Base-by-base conservation (phyloP, 768 basidiomycete genomes). In the Phaeotremella fagi region DNA sequence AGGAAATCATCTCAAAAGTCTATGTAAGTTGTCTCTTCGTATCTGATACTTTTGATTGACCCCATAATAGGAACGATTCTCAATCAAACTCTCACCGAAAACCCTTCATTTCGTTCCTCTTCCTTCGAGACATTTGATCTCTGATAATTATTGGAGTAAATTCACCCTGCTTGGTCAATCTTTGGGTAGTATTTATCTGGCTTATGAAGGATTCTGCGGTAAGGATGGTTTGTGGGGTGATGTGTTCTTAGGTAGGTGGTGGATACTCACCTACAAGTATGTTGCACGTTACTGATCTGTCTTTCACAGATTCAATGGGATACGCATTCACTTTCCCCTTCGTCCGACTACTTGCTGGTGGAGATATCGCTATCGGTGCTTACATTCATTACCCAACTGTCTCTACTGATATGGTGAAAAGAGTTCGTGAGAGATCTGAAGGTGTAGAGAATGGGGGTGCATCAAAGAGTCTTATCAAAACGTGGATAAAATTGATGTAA, bases 351-450 rank as follows among this genome's bases (percentile, higher is more conserved):
- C 66, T 94, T 1, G 80, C 82, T 15, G 74, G 75, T 0, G 25
- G 54, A 18, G 55, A 78, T 15, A 79, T 89, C 35, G 84, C 87
- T 2, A 80, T 94, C 22, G 90, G 87, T 7, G 87, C 90, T 25
- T 99, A 98, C 64, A 83, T 90, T 9, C 95, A 99, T 73, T 99
- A 95, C 68, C 95, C 95, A 0, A 95, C 88, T 5, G 94, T 99
- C 69, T 90, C 88, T 68, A 86, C 86, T 6, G 85, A 90, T 60
- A 98, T 98, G 95, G 80, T 98, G 28, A 79, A 80, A 46, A 84
- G 94, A 29, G 89, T 95, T 25, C 75, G 78, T 9, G 78, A 78
- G 1, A 79, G 86, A 11, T 75, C 77, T 45, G 73, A 75, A 11
- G 81, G 82, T 61, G 82, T 85, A 59, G 87, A 85, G 20, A 88